phyloP scores from a whole-genome alignment of 805 yeast species.

The Sugiyamaella boreocaroliniensis region DNA sequence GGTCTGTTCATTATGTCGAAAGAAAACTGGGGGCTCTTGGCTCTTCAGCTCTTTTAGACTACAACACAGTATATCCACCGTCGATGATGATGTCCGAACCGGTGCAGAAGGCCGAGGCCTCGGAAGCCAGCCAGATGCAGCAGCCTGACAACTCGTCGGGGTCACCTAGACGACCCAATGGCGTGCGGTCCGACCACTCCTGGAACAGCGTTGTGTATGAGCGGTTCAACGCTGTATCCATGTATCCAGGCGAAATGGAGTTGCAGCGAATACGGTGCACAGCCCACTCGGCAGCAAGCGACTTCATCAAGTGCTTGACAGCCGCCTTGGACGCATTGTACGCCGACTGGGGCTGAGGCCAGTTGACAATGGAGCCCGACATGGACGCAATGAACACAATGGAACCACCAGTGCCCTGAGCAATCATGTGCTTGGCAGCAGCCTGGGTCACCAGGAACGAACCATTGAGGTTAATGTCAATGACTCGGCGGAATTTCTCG shows the following conservation, averaged over 20 bases:
- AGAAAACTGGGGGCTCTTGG: not conserved
- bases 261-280: constrained; percentile 59
- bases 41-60: constrained; percentile 7
- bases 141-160: constrained; percentile 65
- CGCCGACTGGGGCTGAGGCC: constrained; percentile 66
- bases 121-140: constrained; percentile 52
- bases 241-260: constrained; percentile 64
- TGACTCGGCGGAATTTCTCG: constrained; percentile 53
- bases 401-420: constrained; percentile 49
- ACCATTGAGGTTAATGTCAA: constrained; percentile 62
- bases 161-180: constrained; percentile 63
- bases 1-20: not conserved
- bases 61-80: constrained; percentile 46
- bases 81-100: constrained; percentile 63
- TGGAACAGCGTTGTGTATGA: constrained; percentile 44
- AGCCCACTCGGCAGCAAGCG: constrained; percentile 73
- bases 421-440: constrained; percentile 59
- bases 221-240: constrained; percentile 62
- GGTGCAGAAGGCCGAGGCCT: constrained; percentile 55
- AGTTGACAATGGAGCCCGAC: constrained; percentile 66
- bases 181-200: constrained; percentile 61
- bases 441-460: constrained; percentile 61
- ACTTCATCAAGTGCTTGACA: constrained; percentile 57
- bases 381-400: constrained; percentile 61
- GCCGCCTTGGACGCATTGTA: constrained; percentile 72